These are phyloP conservation scores for Lanzia echinophila DNA, from an alignment of 2,329 filamentous ascomycete genomes.

Conservation along the genomic window DNA sequence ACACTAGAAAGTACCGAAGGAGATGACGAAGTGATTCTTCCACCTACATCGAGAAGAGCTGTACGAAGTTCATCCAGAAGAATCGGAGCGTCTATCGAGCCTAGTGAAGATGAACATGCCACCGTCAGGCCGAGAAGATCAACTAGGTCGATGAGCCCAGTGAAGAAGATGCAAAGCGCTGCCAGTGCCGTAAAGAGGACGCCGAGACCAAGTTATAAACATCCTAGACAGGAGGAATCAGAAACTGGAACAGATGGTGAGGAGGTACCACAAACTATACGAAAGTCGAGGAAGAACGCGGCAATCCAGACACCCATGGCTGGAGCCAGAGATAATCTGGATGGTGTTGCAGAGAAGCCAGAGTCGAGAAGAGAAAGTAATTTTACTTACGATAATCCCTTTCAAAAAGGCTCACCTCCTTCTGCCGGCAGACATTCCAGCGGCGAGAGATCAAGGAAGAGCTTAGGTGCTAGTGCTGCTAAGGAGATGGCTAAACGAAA, in stretches of 20 bases:
- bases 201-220: conserved; percentile 48
- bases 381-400: conserved; percentile 87
- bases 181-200: conserved; percentile 44
- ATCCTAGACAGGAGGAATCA: conserved; percentile 45
- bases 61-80: conserved; percentile 48
- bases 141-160: conserved; percentile 44
- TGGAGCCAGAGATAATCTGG: conserved; percentile 49
- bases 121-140: conserved; percentile 38
- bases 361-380: conserved; percentile 46
- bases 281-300: conserved; percentile 45
- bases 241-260: conserved; percentile 41
- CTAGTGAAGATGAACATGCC: conserved; percentile 6
- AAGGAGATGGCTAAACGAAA: conserved; percentile 34
- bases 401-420: conserved; percentile 78
- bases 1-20: conserved; percentile 29
- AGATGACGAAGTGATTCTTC: conserved; percentile 48
- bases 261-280: conserved; percentile 37
- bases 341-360: conserved; percentile 21
- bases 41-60: conserved; percentile 41
- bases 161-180: conserved; percentile 47
- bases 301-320: conserved; percentile 38
- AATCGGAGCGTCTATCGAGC: conserved; percentile 31
- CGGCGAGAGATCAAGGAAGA: conserved; percentile 41
- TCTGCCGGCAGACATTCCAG: conserved; percentile 41
- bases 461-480: conserved; percentile 31